Conservation (phyloP, 495 filamentous ascomycete genomes). For the Endocarpon pusillum region DNA sequence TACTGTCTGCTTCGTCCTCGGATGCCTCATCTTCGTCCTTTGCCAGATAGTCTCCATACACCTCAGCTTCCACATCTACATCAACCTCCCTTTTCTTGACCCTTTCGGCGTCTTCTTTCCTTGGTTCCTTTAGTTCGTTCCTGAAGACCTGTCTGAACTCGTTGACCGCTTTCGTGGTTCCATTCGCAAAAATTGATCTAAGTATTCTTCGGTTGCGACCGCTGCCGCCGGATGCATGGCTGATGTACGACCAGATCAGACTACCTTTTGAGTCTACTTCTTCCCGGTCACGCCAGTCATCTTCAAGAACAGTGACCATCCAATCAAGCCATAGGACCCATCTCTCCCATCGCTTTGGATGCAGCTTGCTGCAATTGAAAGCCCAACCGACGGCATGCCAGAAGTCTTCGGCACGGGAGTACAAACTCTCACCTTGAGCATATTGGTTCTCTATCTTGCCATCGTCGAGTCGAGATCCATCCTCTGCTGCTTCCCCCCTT, state of each 20-base stretch:
- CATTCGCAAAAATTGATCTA: slow-evolving; percentile 49
- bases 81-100: slow-evolving; percentile 26
- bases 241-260: slow-evolving; percentile 40
- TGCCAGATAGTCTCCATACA: slow-evolving; percentile 39
- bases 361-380: slow-evolving; percentile 68
- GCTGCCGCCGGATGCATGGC: slow-evolving; percentile 14
- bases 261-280: slow-evolving; percentile 23
- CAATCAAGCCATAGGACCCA: slow-evolving; percentile 74
- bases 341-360: slow-evolving; percentile 55
- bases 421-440: slow-evolving; percentile 54
- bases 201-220: slow-evolving; percentile 35
- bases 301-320: slow-evolving; percentile 60
- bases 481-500: not conserved
- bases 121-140: slow-evolving; percentile 34
- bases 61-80: slow-evolving; percentile 39
- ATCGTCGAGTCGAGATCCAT: slow-evolving; percentile 15
- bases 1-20: slow-evolving; percentile 16
- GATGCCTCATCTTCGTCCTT: slow-evolving; percentile 25
- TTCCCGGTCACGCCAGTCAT: slow-evolving; percentile 50
- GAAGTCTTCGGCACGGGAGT: slow-evolving; percentile 60
- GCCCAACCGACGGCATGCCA: slow-evolving; percentile 87
- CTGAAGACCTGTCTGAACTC: slow-evolving; percentile 46
- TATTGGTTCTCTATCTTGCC: slow-evolving; percentile 29
- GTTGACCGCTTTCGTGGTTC: slow-evolving; percentile 21
- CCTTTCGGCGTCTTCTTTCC: slow-evolving; percentile 14